Base-by-base conservation (phyloP, 352 stramenopile species). In the Lagenidium sp. region DNA sequence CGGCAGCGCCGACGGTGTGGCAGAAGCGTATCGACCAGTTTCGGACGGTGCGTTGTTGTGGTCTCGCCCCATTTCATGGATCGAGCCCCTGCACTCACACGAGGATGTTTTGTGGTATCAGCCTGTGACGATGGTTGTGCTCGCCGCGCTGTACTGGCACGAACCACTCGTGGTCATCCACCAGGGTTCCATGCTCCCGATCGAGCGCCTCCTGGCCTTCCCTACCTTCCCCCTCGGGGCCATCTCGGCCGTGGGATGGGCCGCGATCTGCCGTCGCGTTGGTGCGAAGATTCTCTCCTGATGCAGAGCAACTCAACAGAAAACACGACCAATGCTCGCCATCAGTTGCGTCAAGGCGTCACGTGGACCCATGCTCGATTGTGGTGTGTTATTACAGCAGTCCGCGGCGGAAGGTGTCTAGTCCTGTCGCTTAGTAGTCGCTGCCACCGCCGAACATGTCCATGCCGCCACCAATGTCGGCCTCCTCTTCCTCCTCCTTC, bases 371-470 rank as follows among this genome's bases (percentile, higher is more conserved):
- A 53, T 53, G 46, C 53, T 61, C 46, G 36, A 43, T 55, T 52
- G n/a, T n/a, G n/a, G n/a, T n/a, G n/a, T n/a, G n/a, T n/a, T n/a
- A n/a, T n/a, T n/a, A n/a, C n/a, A n/a, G n/a, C n/a, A n/a, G n/a
- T n/a, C n/a, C n/a, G n/a, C n/a, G n/a, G n/a, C n/a, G n/a, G n/a
- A n/a, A n/a, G n/a, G n/a, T n/a, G n/a, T n/a, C n/a, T n/a, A 20
- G 7, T 31, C 39, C 24, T 37, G 41, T 44, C 28, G 63, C 62
- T 75, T 88, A 90, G 68, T 88, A 91, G 59, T 91, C 78, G 56
- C 52, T 53, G 45, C 66, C 68, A 36, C 75, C 77, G 60, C 63
- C 75, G 57, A 88, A 91, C 78, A 91, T 91, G 70, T 88, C 73
- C 71, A 87, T 85, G 64, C 65, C 73, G 55, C 70, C 77, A 47